phyloP scores from a whole-genome alignment of 2,329 filamentous ascomycete genomes.

The Trichoderma breve region DNA sequence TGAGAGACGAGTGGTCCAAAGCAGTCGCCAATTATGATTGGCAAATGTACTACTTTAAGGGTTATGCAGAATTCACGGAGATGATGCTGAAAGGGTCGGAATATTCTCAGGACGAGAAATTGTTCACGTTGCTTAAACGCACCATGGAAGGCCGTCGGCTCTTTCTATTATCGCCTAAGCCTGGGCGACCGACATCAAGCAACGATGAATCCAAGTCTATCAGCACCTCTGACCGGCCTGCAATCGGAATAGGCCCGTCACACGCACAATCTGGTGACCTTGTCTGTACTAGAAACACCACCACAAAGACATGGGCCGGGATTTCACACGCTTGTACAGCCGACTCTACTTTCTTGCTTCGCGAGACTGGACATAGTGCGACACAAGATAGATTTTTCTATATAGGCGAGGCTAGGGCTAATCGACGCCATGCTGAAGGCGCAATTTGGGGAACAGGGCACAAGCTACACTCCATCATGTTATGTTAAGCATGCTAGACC shows the following conservation, averaged over 20 bases:
- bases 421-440: neutral
- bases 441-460: neutral
- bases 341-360: neutral
- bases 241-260: neutral
- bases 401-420: neutral
- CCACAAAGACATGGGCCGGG: neutral
- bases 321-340: neutral
- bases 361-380: neutral
- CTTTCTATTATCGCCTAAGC: neutral
- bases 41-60: neutral
- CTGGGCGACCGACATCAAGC: neutral
- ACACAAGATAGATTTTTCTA: neutral
- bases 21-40: neutral
- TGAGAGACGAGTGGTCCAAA: neutral
- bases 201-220: neutral
- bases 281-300: neutral
- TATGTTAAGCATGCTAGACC: neutral
- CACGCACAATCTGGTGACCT: neutral
- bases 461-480: neutral
- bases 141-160: neutral
- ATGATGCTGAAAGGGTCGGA: neutral
- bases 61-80: neutral
- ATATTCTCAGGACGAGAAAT: neutral
- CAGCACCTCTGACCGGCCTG: neutral
- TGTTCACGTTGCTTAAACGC: neutral